Conservation (phyloP, 345 rosid genomes). For the Triadica sebifera region DNA sequence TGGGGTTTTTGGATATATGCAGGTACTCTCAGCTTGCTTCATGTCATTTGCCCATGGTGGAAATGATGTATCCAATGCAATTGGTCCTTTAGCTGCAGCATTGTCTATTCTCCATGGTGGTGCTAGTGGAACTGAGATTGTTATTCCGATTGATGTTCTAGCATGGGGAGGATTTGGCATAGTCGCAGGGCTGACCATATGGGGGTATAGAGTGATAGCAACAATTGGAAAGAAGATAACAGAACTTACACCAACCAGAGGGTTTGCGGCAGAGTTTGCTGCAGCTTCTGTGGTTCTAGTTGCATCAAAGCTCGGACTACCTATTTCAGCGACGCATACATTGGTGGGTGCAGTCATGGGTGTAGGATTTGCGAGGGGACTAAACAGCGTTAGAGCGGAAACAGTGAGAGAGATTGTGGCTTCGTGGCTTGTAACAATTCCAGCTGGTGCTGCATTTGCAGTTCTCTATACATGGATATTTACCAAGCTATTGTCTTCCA, state of each 20-base stretch:
- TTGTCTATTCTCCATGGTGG: slow-evolving; percentile 79
- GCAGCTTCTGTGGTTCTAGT: slow-evolving; percentile 94
- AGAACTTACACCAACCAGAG: slow-evolving; percentile 90
- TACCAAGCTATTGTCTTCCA: slow-evolving; percentile 65
- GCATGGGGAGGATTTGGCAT: slow-evolving; percentile 99
- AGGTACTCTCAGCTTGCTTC: slow-evolving; percentile 93
- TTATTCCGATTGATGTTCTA: slow-evolving; percentile 76
- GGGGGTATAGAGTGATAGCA: slow-evolving; percentile 96
- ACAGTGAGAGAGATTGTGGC: slow-evolving; percentile 83
- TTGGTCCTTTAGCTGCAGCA: slow-evolving; percentile 91
- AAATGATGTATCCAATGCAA: slow-evolving; percentile 92
- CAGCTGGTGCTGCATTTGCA: slow-evolving; percentile 79
- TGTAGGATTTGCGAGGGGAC: slow-evolving; percentile 93
- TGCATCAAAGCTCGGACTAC: slow-evolving; percentile 85
- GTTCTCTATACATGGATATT: slow-evolving; percentile 85
- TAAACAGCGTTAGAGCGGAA: slow-evolving; percentile 83
- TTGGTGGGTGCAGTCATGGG: slow-evolving; percentile 98
- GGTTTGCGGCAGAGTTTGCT: slow-evolving; percentile 94
- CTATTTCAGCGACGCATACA: slow-evolving; percentile 90
- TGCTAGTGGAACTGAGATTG: slow-evolving; percentile 52
- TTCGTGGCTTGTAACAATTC: slow-evolving; percentile 90
- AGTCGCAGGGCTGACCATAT: slow-evolving; percentile 74
- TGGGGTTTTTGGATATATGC: slow-evolving; percentile 91
- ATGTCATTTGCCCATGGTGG: slow-evolving; percentile 99
- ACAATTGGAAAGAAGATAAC: slow-evolving; percentile 97